These are phyloP conservation scores for Nephelium lappaceum DNA, from an alignment of 345 rosid genomes.

Conservation along the genomic window DNA sequence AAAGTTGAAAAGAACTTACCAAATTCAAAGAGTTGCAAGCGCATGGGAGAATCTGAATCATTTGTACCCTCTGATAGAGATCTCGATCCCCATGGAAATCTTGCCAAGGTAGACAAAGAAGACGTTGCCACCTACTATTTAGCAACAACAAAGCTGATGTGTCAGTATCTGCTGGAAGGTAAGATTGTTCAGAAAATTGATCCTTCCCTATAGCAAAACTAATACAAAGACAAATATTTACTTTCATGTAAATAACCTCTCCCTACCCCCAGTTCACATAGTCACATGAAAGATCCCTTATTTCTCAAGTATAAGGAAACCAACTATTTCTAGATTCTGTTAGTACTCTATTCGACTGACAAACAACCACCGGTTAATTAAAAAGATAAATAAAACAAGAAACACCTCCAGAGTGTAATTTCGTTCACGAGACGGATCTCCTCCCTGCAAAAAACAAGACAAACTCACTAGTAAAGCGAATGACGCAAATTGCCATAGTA, in stretches of 20 bases:
- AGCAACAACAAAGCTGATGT: slow-evolving; percentile 12
- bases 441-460: slow-evolving; percentile 50
- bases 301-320: not conserved
- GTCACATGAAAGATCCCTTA: not conserved
- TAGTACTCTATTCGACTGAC: not conserved
- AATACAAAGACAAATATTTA: too few species aligned
- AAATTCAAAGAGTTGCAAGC: slow-evolving; percentile 75
- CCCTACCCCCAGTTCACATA: too few species aligned
- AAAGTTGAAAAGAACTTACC: slow-evolving; percentile 44
- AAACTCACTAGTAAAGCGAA: slow-evolving; percentile 5
- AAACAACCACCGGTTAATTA: not conserved
- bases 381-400: not conserved
- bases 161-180: not conserved
- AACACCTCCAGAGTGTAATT: slow-evolving; percentile 69
- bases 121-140: slow-evolving; percentile 65
- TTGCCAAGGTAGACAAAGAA: slow-evolving; percentile 61
- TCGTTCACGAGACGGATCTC: slow-evolving; percentile 70
- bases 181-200: too few species aligned
- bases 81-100: slow-evolving; percentile 82
- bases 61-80: slow-evolving; percentile 31
- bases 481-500: not conserved
- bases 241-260: too few species aligned
- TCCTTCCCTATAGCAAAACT: too few species aligned
- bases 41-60: slow-evolving; percentile 43
- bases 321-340: not conserved